phyloP scores from a whole-genome alignment of 148 eudicot genomes.

The Cornus controversa region DNA sequence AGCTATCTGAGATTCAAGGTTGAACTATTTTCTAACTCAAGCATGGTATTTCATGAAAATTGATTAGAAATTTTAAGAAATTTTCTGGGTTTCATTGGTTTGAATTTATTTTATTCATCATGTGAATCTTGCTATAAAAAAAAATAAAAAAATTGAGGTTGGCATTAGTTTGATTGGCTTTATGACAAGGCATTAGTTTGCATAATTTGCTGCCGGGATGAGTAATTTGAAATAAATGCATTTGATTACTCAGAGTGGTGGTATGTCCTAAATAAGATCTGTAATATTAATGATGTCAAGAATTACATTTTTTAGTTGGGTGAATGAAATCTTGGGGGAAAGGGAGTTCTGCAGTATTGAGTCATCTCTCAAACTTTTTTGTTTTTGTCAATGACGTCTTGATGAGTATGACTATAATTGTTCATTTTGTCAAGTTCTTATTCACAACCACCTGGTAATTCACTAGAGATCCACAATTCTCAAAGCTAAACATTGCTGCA shows the following conservation, averaged over 20 bases:
- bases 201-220: background rate
- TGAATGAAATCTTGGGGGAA: background rate
- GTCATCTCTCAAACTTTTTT: background rate
- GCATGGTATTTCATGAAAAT: background rate
- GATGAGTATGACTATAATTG: background rate
- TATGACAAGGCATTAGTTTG: background rate
- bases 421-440: no score
- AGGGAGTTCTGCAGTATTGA: background rate
- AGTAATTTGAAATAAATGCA: background rate
- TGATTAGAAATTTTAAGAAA: background rate
- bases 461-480: background rate
- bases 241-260: background rate
- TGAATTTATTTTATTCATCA: background rate
- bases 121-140: background rate
- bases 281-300: background rate
- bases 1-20: slow-evolving; percentile 93
- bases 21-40: slow-evolving; percentile 5
- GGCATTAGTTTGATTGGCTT: background rate
- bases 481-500: background rate
- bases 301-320: background rate
- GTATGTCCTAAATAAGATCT: background rate
- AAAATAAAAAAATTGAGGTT: background rate
- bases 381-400: no score
- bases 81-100: background rate
- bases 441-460: background rate